phyloP scores from a whole-genome alignment of 2,329 filamentous ascomycete species.

The Daldinia eschscholtzii region DNA sequence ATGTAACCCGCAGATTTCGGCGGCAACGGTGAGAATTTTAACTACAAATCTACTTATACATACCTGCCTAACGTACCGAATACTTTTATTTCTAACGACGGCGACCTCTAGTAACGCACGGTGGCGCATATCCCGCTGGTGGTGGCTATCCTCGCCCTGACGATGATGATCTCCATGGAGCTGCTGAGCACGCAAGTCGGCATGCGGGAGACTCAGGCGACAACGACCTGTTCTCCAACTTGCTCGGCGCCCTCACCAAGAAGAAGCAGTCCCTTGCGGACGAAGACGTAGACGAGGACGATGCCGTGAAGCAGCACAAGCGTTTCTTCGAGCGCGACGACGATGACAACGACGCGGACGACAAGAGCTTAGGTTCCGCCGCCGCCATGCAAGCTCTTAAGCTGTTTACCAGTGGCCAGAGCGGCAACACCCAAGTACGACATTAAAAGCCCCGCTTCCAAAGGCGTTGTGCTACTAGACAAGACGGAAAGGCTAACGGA shows the following conservation, averaged over 20 bases:
- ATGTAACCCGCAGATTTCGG: constrained; percentile 45
- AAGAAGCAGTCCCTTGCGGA: constrained; percentile 64
- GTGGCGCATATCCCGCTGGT: constrained; percentile 52
- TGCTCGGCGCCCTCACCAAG: constrained; percentile 62
- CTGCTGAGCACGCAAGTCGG: constrained; percentile 62
- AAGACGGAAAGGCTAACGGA: constrained; percentile 6
- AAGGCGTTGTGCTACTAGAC: constrained; percentile 39
- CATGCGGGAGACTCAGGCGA: constrained; percentile 62
- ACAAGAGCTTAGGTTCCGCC: constrained; percentile 73
- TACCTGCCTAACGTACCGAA: constrained; percentile 7
- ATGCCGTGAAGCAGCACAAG: constrained; percentile 81
- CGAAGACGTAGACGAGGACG: constrained; percentile 64
- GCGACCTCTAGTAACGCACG: constrained; percentile 47
- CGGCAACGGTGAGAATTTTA: constrained; percentile 47
- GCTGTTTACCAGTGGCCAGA: constrained; percentile 75
- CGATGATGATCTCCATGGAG: constrained; percentile 63
- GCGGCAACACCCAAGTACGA: constrained; percentile 56
- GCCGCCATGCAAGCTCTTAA: constrained; percentile 86
- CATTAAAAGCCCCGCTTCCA: constrained; percentile 1
- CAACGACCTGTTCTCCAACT: constrained; percentile 62
- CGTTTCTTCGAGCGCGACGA: constrained; percentile 73
- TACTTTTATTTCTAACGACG: constrained; percentile 10
- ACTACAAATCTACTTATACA: constrained; percentile 2
- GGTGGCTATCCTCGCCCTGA: constrained; percentile 56
- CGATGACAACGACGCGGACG: constrained; percentile 61